Evolutionary conservation across 768 basidiomycete species (phyloP).

Genomic region (Termitomyces sp.): DNA sequence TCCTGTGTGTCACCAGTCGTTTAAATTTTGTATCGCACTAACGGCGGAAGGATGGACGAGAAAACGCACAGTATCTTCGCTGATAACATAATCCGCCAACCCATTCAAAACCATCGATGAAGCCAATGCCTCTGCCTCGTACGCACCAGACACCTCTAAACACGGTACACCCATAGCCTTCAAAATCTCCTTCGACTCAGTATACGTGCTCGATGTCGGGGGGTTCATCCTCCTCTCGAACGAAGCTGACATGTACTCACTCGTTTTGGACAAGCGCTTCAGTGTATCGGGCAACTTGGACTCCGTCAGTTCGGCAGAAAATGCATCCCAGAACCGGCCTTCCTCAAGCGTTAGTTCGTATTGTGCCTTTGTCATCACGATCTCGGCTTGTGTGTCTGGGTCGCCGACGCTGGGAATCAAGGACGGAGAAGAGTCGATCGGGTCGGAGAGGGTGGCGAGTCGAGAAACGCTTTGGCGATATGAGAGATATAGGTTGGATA

Average conservation of each 20-base stretch:
- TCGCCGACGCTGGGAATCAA: constrained; percentile 16
- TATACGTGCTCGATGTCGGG: constrained; percentile 63
- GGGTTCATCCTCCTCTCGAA: constrained; percentile 58
- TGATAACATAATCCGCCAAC: constrained; percentile 81
- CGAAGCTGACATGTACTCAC: constrained; percentile 54
- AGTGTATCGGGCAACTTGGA: background rate
- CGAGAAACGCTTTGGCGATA: constrained; percentile 44
- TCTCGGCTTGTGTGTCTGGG: constrained; percentile 31
- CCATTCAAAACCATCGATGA: constrained; percentile 72
- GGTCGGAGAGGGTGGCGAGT: constrained; percentile 33
- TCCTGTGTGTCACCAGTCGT: constrained; percentile 41
- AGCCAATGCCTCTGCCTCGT: constrained; percentile 86
- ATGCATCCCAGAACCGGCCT: constrained; percentile 50
- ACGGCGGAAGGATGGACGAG: background rate
- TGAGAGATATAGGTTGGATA: constrained; percentile 30
- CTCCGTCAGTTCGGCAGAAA: constrained; percentile 20
- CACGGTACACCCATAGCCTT: constrained; percentile 80
- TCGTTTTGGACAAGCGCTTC: constrained; percentile 33
- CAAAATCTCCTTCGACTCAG: constrained; percentile 65
- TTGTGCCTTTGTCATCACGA: constrained; percentile 59
- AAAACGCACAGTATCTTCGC: constrained; percentile 77
- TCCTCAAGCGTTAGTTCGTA: constrained; percentile 56
- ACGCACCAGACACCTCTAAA: constrained; percentile 59
- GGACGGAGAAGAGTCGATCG: constrained; percentile 10
- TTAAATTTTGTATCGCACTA: constrained; percentile 2